Base-by-base conservation (phyloP, 345 rosid species). In the Raphanus sativus region DNA sequence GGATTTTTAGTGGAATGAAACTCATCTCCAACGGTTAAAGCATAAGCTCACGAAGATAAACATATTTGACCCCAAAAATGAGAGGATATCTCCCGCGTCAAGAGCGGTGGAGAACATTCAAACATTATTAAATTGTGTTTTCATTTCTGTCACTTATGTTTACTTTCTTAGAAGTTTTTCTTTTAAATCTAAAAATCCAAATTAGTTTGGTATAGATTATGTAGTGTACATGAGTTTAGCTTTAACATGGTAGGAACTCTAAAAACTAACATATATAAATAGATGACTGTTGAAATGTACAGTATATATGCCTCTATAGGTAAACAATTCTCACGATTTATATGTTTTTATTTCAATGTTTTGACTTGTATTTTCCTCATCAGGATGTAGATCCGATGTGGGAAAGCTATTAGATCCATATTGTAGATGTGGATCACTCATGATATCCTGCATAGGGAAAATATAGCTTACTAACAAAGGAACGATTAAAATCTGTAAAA, bases 371-470 rank as follows among this genome's bases (percentile, higher is more conserved):
- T 4, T 11, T 40, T 32, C 38, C 62, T 65, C 40, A 21, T 71
- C 15, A 71, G 50, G 67, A 65, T 59, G 26, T 4, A 58, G 52
- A 65, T 59, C 60, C 26, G 2, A 72, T 59, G 10, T 66, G 24
- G 24, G 6, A 25, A 4, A 82, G 82, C 74, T 82, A 32, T 81
- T 83, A 62, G 33, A 78, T 70, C 79, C 81, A 62, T 83, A 83
- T 36, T 42, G 79, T 24, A 48, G 75, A 6, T 67, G 82, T 45
- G 79, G 69, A 24, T 81, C 86, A 75, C 79, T 81, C 69, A 83
- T 55, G 52, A 67, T 54, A 32, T 90, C 90, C 93, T 88, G 69
- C 55, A 73, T 80, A 54, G 17, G 2, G 6, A 65, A 29, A 42
- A 3, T 78, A 16, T 25, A 15, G 30, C 42, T 77, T 8, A 38